Base-by-base conservation (phyloP, 164 flowering plant genomes). In the Vitis labrusca region DNA sequence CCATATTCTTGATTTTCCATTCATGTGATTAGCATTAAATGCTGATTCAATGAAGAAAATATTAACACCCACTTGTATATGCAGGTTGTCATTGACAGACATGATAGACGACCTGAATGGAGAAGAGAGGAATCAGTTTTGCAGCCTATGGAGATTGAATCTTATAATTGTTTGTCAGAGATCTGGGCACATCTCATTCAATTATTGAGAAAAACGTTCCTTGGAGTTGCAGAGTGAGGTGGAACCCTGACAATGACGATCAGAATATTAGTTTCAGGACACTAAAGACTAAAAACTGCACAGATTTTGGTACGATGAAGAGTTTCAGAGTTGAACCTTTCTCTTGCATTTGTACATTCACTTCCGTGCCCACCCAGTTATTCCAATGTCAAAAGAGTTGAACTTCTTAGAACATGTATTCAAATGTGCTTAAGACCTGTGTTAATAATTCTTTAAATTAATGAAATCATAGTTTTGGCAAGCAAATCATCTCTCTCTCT, bases 251-350 rank as follows among this genome's bases (percentile, higher is more conserved):
- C 9, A 32, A 19, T 44, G 19, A 52, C 50, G 6, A 44, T 51
- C 51, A 10, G 14, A 30, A 13, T 19, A 48, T 10, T 71, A 57
- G 10, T 51, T 71, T 58, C 48, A 50, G 51, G 56, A 17, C 15
- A n/a, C 23, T 32, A 61, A 47, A 68, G 44, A 15, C 50, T 53
- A 49, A 51, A 64, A 37, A 23, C 68, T 68, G 76, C 71, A 71
- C 60, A 73, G 61, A 73, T 60, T 69, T 60, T 72, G 68, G 64
- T 61, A 64, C 32, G 60, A 44, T 52, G 64, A 44, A 59, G 61
- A 49, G 48, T 57, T 53, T 56, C 19, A 16, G 17, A 50, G 12
- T 23, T 11, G 5, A 37, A 37, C 44, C 44, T 57, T 19, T 59
- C 29, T 58, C 37, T 68, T 13, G 37, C 62, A n/a, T 65, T 1